phyloP scores from a whole-genome alignment of 2,329 filamentous ascomycete species.

The Cytospora piceae region DNA sequence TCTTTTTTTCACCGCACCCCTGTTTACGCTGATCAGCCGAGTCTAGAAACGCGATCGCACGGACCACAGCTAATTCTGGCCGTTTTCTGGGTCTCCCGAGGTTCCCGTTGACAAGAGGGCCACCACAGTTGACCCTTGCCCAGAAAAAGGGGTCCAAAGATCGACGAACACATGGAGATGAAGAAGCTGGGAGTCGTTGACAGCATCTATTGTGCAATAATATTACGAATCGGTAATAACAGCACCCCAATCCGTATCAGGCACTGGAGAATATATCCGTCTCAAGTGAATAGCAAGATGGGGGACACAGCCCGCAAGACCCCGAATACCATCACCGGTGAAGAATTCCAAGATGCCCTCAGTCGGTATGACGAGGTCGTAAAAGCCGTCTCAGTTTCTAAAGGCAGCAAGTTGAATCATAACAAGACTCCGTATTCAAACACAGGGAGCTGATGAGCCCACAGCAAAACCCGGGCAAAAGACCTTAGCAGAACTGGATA shows the following conservation, averaged over 20 bases:
- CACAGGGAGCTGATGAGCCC: conserved; percentile 10
- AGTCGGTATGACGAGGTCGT: conserved; percentile 35
- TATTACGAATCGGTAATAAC: not conserved
- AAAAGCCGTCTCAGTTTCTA: conserved; percentile 49
- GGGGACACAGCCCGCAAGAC: conserved; percentile 32
- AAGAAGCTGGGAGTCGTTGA: not conserved
- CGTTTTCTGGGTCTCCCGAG: not conserved
- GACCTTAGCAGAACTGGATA: conserved; percentile 61
- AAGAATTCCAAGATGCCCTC: conserved; percentile 36
- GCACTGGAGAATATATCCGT: not conserved
- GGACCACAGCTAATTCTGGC: conserved; percentile 18
- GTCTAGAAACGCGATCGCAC: conserved; percentile 20
- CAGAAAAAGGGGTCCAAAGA: not conserved
- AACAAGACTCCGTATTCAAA: not conserved
- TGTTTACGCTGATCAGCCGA: conserved; percentile 11
- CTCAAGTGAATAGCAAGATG: conserved; percentile 22
- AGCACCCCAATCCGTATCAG: not conserved
- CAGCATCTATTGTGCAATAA: not conserved
- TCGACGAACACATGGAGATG: not conserved
- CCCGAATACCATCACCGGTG: conserved; percentile 36
- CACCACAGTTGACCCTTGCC: not conserved
- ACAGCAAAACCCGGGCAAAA: conserved; percentile 54
- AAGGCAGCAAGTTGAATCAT: conserved; percentile 44
- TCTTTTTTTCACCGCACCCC: not conserved
- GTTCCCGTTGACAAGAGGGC: not conserved